Evolutionary conservation across 495 filamentous ascomycete species (phyloP), one percentile per base, ranked within the genome.

Genomic region (Pseudomonodictys pantanalensis): DNA sequence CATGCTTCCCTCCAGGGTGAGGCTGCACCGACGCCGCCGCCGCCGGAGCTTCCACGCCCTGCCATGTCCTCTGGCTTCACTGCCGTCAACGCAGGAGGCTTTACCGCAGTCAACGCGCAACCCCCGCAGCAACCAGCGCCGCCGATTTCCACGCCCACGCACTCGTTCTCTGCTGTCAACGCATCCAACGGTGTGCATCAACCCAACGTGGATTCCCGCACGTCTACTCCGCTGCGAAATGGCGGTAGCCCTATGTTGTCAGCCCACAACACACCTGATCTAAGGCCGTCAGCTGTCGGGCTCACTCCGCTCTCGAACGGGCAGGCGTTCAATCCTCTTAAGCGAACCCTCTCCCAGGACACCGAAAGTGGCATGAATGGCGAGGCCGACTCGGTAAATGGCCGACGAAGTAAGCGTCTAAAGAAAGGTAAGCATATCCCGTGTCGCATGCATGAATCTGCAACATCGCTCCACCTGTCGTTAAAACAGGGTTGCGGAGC

Each of bases 331-430:
- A 84, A 82, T 52, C 72, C 81, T 11, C 76, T 93, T 38, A 97
- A 98, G 75, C 86, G 93, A 48, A 88, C 89, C 44, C 79, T 90
- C 29, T 93, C 91, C 62, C 85, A 84, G 52, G 92, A 95, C 25
- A 88, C 72, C 4, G 82, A 85, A 23, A 78, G 76, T 35, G 85
- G 84, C 25, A 81, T 55, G 38, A 64, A 81, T 38, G 81, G 83
- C 22, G 86, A 91, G 39, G 77, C 75, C 6, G 90, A 96, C 59
- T 79, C 78, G 58, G 84, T 83, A 46, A 80, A 73, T 52, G 92
- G 90, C 55, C 81, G 95, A 56, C 84, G 92, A 51, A 97, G 91
- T 71, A 97, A 98, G 75, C 82, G 93, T 32, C 75, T 95, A 8
- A 95, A 92, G 74, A 96, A 96, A 82, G 91, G 89, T 93, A 80